A percentile compares a stretch with the other conserved stretches of the same genome.
Conservation (phyloP, 768 basidiomycete species). For the Amanita rubescens region DNA sequence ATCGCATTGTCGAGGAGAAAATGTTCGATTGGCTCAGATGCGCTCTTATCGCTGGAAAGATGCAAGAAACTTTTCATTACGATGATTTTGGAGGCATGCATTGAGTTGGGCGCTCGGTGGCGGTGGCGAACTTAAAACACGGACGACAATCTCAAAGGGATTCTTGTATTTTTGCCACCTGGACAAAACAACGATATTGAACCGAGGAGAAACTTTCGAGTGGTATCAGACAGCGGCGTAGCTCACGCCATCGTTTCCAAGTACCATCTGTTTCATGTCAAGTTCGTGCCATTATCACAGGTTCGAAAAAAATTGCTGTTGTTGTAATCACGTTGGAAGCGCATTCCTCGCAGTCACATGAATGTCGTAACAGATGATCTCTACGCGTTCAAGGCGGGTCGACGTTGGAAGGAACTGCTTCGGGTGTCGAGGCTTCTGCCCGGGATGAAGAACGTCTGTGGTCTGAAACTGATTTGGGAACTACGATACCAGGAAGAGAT, state of each 20-base stretch:
- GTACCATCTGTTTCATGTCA: neutral
- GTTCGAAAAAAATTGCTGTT: no score
- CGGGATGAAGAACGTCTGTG: neutral
- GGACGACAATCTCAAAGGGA: slow-evolving; percentile 2
- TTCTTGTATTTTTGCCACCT: slow-evolving; percentile 6
- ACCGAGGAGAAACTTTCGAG: neutral
- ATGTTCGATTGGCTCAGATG: slow-evolving; percentile 1
- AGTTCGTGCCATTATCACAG: neutral
- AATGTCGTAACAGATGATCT: neutral
- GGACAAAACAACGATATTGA: slow-evolving; percentile 1
- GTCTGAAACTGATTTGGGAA: slow-evolving; percentile 1
- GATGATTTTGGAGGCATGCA: no score
- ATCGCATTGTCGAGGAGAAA: neutral
- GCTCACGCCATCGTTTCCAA: neutral
- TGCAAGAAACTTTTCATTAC: neutral
- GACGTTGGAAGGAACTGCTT: neutral
- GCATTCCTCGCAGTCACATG: neutral
- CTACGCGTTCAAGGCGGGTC: neutral
- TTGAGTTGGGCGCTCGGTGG: neutral
- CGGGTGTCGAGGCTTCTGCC: slow-evolving; percentile 5
- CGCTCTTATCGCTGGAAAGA: slow-evolving; percentile 4
- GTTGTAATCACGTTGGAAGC: no score
- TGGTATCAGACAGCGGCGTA: slow-evolving; percentile 6
- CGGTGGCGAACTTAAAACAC: slow-evolving; percentile 5
- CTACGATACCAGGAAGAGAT: neutral